Percentiles rank a stretch among this genome's conserved stretches.
Evolutionary conservation across 2,329 filamentous ascomycete genomes (phyloP).

Genomic region (Dryadomyces sulphureus): DNA sequence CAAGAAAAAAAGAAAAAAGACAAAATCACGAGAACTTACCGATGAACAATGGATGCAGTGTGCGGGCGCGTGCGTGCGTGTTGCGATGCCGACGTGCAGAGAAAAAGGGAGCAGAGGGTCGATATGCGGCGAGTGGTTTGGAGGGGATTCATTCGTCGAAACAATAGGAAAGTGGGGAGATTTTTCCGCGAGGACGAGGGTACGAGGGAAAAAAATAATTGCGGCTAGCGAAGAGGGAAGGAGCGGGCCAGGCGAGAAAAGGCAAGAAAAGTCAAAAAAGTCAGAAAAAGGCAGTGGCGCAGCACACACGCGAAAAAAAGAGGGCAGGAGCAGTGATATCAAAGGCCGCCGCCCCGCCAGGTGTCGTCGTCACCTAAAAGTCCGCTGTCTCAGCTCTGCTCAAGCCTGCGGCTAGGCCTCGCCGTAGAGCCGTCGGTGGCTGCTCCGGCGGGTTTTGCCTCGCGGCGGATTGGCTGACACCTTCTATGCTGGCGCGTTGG

Average conservation of each 20-base stretch:
- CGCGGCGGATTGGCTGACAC: not conserved
- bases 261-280: not conserved
- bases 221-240: too few relatives aligned
- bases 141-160: too few relatives aligned
- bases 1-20: not conserved
- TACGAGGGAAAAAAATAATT: not conserved
- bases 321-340: not conserved
- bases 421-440: not conserved
- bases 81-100: not conserved
- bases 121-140: too few relatives aligned
- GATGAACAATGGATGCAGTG: too few relatives aligned
- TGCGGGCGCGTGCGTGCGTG: not conserved
- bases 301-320: not conserved
- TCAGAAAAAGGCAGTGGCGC: not conserved
- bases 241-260: too few relatives aligned
- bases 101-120: not conserved
- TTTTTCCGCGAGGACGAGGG: too few relatives aligned
- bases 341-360: not conserved
- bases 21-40: not conserved
- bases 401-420: not conserved
- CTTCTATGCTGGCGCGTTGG: too few relatives aligned
- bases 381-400: not conserved
- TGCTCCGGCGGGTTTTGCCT: not conserved
- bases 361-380: not conserved
- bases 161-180: too few relatives aligned